Evolutionary conservation across 768 basidiomycete genomes (phyloP).

Genomic region (Paxillus ammoniavirescens): DNA sequence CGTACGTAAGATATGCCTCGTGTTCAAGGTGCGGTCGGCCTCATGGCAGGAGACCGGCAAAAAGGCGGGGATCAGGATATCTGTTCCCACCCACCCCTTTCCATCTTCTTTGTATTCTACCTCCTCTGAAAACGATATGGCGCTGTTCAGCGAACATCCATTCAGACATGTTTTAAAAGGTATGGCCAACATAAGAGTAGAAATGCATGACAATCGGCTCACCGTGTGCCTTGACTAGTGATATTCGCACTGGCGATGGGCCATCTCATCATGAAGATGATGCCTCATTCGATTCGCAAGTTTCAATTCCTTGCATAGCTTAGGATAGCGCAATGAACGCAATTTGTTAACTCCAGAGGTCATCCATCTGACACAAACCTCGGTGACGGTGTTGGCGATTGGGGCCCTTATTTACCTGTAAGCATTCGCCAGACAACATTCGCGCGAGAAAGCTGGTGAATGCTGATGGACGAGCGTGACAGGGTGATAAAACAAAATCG

Average conservation of each 20-base stretch:
- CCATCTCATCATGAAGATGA: constrained; percentile 49
- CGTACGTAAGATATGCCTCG: constrained; percentile 22
- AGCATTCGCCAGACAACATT: constrained; percentile 24
- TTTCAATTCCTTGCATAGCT: constrained; percentile 8
- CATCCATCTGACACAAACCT: constrained; percentile 69
- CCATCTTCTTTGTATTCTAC: constrained; percentile 12
- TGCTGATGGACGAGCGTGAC: background rate
- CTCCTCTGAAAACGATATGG: constrained; percentile 23
- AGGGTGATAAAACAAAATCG: constrained; percentile 72
- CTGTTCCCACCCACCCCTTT: constrained; percentile 29
- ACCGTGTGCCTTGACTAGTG: constrained; percentile 32
- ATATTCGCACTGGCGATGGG: constrained; percentile 48
- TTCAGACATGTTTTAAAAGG: constrained; percentile 33
- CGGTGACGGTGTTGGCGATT: constrained; percentile 67
- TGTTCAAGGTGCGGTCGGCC: constrained; percentile 20
- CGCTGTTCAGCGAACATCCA: constrained; percentile 31
- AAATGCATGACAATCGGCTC: constrained; percentile 2
- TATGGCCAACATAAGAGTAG: constrained; percentile 5
- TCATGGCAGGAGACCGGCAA: constrained; percentile 12
- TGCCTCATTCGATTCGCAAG: constrained; percentile 37
- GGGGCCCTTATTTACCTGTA: constrained; percentile 65
- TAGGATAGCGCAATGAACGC: constrained; percentile 8
- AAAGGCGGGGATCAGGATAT: constrained; percentile 10
- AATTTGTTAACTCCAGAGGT: constrained; percentile 44
- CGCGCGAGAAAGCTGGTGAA: background rate